Conservation (phyloP, 352 stramenopile species). For the Bremia lactucae region DNA sequence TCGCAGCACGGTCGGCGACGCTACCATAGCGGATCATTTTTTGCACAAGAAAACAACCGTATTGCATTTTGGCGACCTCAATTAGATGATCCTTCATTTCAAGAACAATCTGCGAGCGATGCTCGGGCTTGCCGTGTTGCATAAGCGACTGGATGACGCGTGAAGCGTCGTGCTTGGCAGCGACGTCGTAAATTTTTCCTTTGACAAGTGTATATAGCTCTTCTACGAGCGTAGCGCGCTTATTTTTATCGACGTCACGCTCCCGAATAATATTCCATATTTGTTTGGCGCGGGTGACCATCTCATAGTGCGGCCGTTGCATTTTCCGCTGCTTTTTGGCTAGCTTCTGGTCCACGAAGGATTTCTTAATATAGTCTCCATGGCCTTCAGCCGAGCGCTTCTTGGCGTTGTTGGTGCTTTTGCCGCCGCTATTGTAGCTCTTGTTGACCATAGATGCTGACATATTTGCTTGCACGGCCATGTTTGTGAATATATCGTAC, state of each 20-base stretch:
- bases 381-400: conserved; percentile 38
- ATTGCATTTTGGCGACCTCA: conserved; percentile 93
- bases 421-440: conserved; percentile 12
- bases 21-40: conserved; percentile 94
- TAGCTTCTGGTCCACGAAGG: conserved; percentile 78
- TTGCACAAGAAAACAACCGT: conserved; percentile 94
- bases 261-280: conserved; percentile 94
- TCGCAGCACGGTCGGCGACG: conserved; percentile 58
- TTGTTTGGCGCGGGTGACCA: conserved; percentile 88
- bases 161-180: conserved; percentile 92
- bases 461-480: conserved; percentile 22
- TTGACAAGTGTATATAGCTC: conserved; percentile 89
- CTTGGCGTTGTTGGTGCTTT: conserved; percentile 37
- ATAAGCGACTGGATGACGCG: conserved; percentile 92
- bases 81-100: conserved; percentile 90
- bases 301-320: conserved; percentile 88
- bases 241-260: conserved; percentile 69
- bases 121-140: conserved; percentile 86
- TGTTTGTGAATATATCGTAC: conserved; percentile 11
- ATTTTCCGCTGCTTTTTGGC: conserved; percentile 92
- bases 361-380: conserved; percentile 63
- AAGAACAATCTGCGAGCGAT: conserved; percentile 79
- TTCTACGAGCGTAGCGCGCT: conserved; percentile 78
- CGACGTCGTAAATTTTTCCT: conserved; percentile 91
- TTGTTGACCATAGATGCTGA: conserved; percentile 7